phyloP scores from a whole-genome alignment of 2,329 filamentous ascomycete genomes.

The Fusarium transvaalense region DNA sequence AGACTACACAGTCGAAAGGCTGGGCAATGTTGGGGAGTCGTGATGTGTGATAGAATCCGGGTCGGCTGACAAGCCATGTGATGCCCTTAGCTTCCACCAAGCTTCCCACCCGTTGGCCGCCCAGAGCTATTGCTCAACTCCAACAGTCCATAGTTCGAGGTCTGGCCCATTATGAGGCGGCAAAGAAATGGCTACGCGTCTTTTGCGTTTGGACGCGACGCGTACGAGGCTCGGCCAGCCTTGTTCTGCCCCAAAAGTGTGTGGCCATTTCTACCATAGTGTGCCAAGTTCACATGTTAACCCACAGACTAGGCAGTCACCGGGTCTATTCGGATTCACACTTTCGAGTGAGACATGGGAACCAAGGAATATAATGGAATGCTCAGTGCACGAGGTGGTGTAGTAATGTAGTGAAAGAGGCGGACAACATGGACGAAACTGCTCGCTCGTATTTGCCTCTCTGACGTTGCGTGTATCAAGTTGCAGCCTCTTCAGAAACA shows the following conservation, averaged over 20 bases:
- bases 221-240: slow-evolving; percentile 43
- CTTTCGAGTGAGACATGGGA: slow-evolving; percentile 35
- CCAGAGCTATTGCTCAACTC: slow-evolving; percentile 29
- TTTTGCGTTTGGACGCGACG: slow-evolving; percentile 33
- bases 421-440: slow-evolving; percentile 14
- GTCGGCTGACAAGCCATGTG: slow-evolving; percentile 50
- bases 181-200: slow-evolving; percentile 32
- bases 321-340: slow-evolving; percentile 33
- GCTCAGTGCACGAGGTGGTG: slow-evolving; percentile 35
- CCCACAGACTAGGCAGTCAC: slow-evolving; percentile 37
- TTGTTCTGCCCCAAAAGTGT: slow-evolving; percentile 26
- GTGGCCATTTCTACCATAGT: slow-evolving; percentile 30
- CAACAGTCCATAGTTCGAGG: slow-evolving; percentile 10
- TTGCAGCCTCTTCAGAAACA: slow-evolving; percentile 27
- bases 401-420: slow-evolving; percentile 25
- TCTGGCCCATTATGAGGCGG: slow-evolving; percentile 9
- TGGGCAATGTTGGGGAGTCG: slow-evolving; percentile 25
- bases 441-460: slow-evolving; percentile 27
- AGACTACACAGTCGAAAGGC: slow-evolving; percentile 26
- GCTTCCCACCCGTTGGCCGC: slow-evolving; percentile 16
- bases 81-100: slow-evolving; percentile 31
- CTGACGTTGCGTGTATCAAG: slow-evolving; percentile 28
- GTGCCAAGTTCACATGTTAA: slow-evolving; percentile 41
- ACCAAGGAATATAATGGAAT: slow-evolving; percentile 35
- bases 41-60: slow-evolving; percentile 36